phyloP scores from a whole-genome alignment of 495 filamentous ascomycete species.

The Neurospora sublineolata region DNA sequence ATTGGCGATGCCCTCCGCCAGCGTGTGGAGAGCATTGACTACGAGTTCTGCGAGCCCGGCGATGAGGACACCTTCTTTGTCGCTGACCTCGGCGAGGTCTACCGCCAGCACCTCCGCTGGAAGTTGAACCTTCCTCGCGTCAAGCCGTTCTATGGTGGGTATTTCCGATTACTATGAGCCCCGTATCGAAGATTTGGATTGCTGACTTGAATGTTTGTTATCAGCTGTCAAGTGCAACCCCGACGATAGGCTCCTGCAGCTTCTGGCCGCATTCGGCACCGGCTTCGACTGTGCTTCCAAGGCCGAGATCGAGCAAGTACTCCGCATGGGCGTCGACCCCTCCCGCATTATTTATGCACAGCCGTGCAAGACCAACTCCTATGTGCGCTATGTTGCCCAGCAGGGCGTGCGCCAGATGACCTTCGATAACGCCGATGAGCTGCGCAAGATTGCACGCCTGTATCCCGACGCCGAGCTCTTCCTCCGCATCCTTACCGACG shows the following conservation, averaged over 20 bases:
- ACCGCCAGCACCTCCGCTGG: slow-evolving; percentile 97
- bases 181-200: background rate
- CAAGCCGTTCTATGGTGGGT: slow-evolving; percentile 90
- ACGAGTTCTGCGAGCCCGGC: slow-evolving; percentile 73
- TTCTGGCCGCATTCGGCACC: slow-evolving; percentile 76
- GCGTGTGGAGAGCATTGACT: slow-evolving; percentile 70
- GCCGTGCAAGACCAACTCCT: slow-evolving; percentile 98
- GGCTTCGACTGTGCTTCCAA: slow-evolving; percentile 99
- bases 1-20: slow-evolving; percentile 71
- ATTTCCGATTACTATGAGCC: background rate
- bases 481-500: slow-evolving; percentile 89
- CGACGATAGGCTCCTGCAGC: slow-evolving; percentile 75
- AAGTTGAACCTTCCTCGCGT: slow-evolving; percentile 86
- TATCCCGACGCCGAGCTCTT: slow-evolving; percentile 84
- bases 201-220: slow-evolving; percentile 3
- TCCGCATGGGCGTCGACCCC: slow-evolving; percentile 74
- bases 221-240: slow-evolving; percentile 97
- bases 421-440: slow-evolving; percentile 94
- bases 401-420: slow-evolving; percentile 95
- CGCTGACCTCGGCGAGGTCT: slow-evolving; percentile 94
- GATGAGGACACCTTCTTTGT: slow-evolving; percentile 98
- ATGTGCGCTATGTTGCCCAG: slow-evolving; percentile 76
- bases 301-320: slow-evolving; percentile 83
- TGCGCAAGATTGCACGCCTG: slow-evolving; percentile 90
- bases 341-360: slow-evolving; percentile 97